Conservation (phyloP, 345 rosid genomes). For the Eucalyptus marginata region DNA sequence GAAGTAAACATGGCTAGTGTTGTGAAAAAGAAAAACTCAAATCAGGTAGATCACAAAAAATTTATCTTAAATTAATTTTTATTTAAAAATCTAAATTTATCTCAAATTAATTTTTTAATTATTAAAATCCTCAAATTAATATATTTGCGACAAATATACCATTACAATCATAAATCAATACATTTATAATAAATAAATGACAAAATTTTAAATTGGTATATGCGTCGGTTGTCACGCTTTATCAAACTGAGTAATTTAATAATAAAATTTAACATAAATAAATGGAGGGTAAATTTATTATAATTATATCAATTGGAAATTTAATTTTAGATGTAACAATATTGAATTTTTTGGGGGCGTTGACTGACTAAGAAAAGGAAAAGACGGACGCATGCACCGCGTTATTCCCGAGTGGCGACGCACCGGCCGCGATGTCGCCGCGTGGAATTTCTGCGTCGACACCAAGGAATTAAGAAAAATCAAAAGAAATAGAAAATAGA, state of each 20-base stretch:
- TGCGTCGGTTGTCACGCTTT: rapidly evolving
- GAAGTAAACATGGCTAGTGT: too few species aligned
- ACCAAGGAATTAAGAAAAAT: neutral
- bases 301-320: rapidly evolving
- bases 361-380: neutral
- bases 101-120: rapidly evolving
- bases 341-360: too few species aligned
- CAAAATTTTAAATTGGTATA: rapidly evolving
- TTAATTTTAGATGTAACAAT: too few species aligned
- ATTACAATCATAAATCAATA: rapidly evolving
- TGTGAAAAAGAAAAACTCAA: too few species aligned
- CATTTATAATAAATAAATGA: rapidly evolving
- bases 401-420: neutral
- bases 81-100: too few species aligned
- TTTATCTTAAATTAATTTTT: too few species aligned
- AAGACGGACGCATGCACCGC: neutral
- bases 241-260: rapidly evolving
- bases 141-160: rapidly evolving
- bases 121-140: rapidly evolving
- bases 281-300: rapidly evolving
- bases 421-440: neutral
- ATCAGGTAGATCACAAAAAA: rapidly evolving
- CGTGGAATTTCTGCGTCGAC: neutral
- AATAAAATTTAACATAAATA: too few species aligned
- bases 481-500: neutral